Evolutionary conservation across 805 yeast species (phyloP), one percentile per base, ranked within the genome.

Genomic region (Zygotorulaspora danielsina): DNA sequence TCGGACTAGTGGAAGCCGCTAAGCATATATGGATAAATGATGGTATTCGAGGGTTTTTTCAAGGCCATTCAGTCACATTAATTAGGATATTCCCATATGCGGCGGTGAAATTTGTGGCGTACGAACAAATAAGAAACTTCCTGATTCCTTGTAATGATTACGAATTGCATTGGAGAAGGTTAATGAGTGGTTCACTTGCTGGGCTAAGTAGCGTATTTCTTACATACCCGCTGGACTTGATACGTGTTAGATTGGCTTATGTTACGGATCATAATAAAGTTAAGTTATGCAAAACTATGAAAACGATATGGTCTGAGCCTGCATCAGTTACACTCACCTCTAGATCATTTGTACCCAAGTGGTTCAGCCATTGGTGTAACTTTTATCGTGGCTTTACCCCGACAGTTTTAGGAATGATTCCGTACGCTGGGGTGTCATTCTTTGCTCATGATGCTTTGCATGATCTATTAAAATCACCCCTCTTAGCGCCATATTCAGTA

Each of bases 351-450:
- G 43, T 61, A 24, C 65, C 65, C 16, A 45, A 32, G 5, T 58
- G 63, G 63, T 61, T 61, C 51, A 57, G 58, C 8, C 64, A 61
- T 34, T 59, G 64, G 65, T 57, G 61, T 15, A 90, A 89, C 65
- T 93, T 89, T 61, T 93, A 90, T 65, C 72, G 97, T 42, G 98
- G 98, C 2, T 93, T 90, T 63, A 76, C 84, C 6, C 96, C 98
- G 13, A 93, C 98, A 0, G 80, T 93, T 32, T 54, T 89, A 28
- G 98, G 98, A 8, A 89, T 93, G 95, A 72, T 93, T 16, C 98
- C 98, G 1, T 93, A 93, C 59, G 98, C 98, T 1, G 98, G 98
- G 8, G 97, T 90, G 3, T 85, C 96, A 3, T 93, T 93, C 56
- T 84, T 88, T 65, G 84, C 96, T 3, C 97, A 93, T 63, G 98